These are phyloP conservation scores for Musa balbisiana DNA, from an alignment of 202 grass and related monocot species.

Conservation along the genomic window DNA sequence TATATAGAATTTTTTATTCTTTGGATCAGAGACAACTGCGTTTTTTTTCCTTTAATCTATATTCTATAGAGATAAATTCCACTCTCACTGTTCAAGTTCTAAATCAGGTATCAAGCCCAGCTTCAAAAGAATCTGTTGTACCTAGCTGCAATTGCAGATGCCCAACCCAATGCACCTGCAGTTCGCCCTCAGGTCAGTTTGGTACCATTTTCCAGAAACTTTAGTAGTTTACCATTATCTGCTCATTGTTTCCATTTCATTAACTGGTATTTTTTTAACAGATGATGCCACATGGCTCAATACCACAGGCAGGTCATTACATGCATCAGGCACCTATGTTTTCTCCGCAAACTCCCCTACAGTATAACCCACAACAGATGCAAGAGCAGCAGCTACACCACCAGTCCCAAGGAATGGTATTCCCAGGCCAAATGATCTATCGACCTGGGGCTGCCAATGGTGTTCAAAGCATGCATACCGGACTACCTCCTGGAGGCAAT, in stretches of 20 bases:
- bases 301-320: slow-evolving; percentile 50
- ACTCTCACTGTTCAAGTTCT: background rate
- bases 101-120: slow-evolving; percentile 78
- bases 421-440: slow-evolving; percentile 54
- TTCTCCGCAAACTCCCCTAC: slow-evolving; percentile 60
- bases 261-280: slow-evolving; percentile 18
- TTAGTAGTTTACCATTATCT: background rate
- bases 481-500: slow-evolving; percentile 27
- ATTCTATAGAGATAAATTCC: too few relatives aligned
- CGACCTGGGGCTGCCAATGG: slow-evolving; percentile 55
- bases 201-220: background rate
- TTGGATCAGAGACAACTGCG: too few relatives aligned
- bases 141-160: slow-evolving; percentile 88
- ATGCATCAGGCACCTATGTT: slow-evolving; percentile 71
- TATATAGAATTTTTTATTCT: too few relatives aligned
- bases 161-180: slow-evolving; percentile 61
- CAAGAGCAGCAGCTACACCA: background rate
- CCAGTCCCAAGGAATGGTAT: slow-evolving; percentile 32
- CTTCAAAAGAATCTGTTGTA: slow-evolving; percentile 97
- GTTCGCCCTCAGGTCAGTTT: slow-evolving; percentile 66
- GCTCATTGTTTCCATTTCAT: background rate
- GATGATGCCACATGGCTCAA: slow-evolving; percentile 55
- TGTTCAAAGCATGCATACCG: slow-evolving; percentile 52
- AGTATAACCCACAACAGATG: too few relatives aligned
- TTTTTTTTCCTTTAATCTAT: too few relatives aligned